phyloP scores from a whole-genome alignment of 1,139 yeast genomes.

The Saccharomycopsis crataegensis region DNA sequence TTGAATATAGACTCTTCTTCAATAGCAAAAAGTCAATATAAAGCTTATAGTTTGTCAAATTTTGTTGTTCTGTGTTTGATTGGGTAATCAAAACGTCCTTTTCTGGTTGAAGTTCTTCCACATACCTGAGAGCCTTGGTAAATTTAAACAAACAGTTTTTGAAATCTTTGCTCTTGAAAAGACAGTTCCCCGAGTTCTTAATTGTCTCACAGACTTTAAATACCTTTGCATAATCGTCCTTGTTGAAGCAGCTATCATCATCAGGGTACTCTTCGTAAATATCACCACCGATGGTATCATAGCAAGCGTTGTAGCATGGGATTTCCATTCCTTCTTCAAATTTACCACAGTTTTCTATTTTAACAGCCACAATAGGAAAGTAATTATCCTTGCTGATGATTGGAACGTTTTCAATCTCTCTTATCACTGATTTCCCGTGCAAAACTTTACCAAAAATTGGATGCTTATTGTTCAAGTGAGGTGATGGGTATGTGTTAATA shows the following conservation, averaged over 20 bases:
- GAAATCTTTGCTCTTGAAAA: constrained; percentile 47
- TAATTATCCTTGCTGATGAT: constrained; percentile 42
- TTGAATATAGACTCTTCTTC: constrained; percentile 56
- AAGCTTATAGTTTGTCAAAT: constrained; percentile 24
- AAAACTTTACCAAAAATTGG: constrained; percentile 64
- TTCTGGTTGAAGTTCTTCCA: constrained; percentile 68
- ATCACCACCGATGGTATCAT: constrained; percentile 57
- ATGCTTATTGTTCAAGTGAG: constrained; percentile 70
- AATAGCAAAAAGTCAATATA: constrained; percentile 42
- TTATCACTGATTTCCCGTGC: constrained; percentile 63
- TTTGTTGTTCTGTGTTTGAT: constrained; percentile 10
- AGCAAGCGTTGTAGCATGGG: constrained; percentile 58
- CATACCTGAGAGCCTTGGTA: constrained; percentile 54
- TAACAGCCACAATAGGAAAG: constrained; percentile 35
- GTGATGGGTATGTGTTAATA: constrained; percentile 62
- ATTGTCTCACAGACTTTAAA: constrained; percentile 45
- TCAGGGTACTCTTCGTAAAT: constrained; percentile 70
- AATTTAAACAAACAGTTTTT: constrained; percentile 53
- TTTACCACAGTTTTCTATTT: constrained; percentile 56
- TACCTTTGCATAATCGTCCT: constrained; percentile 48
- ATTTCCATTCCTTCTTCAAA: constrained; percentile 48
- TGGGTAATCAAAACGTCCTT: constrained; percentile 49
- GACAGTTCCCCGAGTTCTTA: constrained; percentile 56
- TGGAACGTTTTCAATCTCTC: constrained; percentile 50
- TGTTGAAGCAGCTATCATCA: constrained; percentile 52